phyloP scores from a whole-genome alignment of 1,284 basidiomycete species.

The Ustilago cynodontis region DNA sequence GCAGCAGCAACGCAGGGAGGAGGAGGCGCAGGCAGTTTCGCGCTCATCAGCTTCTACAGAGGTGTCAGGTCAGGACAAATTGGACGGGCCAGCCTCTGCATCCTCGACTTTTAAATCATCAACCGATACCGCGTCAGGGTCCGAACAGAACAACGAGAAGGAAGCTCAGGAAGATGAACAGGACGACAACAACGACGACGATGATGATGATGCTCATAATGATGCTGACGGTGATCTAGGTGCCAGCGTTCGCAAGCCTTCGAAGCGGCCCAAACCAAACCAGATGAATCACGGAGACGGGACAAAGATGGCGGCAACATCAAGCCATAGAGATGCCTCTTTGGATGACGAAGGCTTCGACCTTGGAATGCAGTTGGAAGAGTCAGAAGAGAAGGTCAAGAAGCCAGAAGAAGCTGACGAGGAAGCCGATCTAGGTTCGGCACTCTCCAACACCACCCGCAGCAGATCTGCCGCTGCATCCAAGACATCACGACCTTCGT shows the following conservation, averaged over 20 bases:
- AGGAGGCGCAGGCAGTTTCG: background rate
- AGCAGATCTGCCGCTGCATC: background rate
- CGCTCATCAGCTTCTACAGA: background rate
- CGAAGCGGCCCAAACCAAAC: background rate
- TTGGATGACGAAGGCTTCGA: slow-evolving; percentile 29
- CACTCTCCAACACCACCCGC: background rate
- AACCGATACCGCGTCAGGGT: background rate
- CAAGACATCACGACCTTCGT: slow-evolving; percentile 3
- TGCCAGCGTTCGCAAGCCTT: slow-evolving; percentile 3
- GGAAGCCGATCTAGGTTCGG: slow-evolving; percentile 20
- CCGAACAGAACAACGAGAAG: background rate
- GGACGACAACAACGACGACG: slow-evolving; percentile 22
- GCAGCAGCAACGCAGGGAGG: slow-evolving; percentile 19
- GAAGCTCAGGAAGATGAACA: slow-evolving; percentile 6
- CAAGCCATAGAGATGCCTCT: background rate
- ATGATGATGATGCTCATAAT: too few relatives aligned
- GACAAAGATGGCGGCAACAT: background rate
- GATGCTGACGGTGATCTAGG: slow-evolving; percentile 45
- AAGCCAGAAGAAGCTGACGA: background rate
- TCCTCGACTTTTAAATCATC: background rate
- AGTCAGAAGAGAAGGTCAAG: background rate
- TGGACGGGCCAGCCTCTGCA: background rate
- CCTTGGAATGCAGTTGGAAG: slow-evolving; percentile 36
- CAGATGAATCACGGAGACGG: background rate
- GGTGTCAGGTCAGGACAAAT: background rate